Percentiles rank a stretch among this genome's conserved stretches.
phyloP scores from a whole-genome alignment of 768 basidiomycete genomes.

The Mycena polygramma region DNA sequence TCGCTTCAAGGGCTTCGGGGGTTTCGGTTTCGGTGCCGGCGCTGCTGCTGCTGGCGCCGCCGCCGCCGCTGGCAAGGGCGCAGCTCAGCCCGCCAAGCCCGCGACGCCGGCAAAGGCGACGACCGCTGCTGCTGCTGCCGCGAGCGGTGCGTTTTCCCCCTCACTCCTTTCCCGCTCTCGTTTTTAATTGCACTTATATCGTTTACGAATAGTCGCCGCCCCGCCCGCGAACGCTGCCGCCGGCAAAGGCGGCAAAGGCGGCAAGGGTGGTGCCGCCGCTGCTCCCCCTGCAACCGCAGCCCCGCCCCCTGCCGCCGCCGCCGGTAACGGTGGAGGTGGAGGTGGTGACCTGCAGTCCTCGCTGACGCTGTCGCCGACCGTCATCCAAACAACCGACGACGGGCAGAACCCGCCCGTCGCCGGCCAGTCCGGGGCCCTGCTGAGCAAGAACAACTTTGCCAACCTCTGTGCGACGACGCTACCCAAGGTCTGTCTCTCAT shows the following conservation, averaged over 20 bases:
- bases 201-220: no score
- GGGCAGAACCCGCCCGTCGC: conserved; percentile 59
- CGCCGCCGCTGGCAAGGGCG: not conserved
- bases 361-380: conserved; percentile 55
- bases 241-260: no score
- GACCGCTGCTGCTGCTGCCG: no score
- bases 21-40: conserved; percentile 57
- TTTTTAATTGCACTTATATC: no score
- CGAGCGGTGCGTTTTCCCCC: no score
- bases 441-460: conserved; percentile 74
- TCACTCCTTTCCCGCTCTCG: no score
- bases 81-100: no score
- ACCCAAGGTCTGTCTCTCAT: conserved; percentile 39
- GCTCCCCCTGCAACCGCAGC: conserved; percentile 6
- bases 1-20: no score
- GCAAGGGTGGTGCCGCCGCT: conserved; percentile 20
- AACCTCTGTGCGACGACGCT: conserved; percentile 61
- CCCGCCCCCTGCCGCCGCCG: conserved; percentile 6
- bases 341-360: not conserved
- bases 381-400: conserved; percentile 59
- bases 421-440: conserved; percentile 56
- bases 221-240: no score
- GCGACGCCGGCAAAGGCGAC: no score
- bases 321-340: not conserved
- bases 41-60: conserved; percentile 51